Base-by-base conservation (phyloP, 2,329 filamentous ascomycete species). In the Remersonia thermophila region DNA sequence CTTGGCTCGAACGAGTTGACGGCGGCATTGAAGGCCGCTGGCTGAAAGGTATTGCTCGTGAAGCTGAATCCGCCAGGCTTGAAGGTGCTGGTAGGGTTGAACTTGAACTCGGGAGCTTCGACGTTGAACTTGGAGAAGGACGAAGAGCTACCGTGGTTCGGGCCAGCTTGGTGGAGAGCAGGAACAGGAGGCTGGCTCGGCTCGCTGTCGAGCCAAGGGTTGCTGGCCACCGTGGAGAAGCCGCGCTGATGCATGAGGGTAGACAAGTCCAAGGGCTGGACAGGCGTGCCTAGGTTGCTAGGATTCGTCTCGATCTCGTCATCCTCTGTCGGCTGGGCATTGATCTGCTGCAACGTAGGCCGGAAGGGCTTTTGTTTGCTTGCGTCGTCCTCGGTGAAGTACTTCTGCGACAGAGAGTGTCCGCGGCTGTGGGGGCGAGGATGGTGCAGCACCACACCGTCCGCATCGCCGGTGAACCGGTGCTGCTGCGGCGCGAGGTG, bases 91-190 rank as follows among this genome's bases (percentile, higher is more conserved):
- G 55, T 69, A 3, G 71, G 71, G 43, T 74, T 73, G 58, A 89
- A 89, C 49, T 80, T 84, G 65, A 95, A 95, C 51, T 91, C 84
- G 32, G 86, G 82, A 0, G 89, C 89, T 43, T 80, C 75, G 20
- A 93, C 86, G 50, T 96, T 96, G 48, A 96, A 71, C 47, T 79
- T 87, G 1, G 85, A 84, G 30, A 78, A 58, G 0, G 76, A 87
- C 3, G 77, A 66, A 49, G 80, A 83, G 52, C 77, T 80, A 13
- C 66, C 69, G 51, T 86, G 81, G 44, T 70, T 72, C 9, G 65
- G 60, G 12, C 58, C 61, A 30, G 62, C 60, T 20, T 60, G 53
- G 17, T 55, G 48, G 17, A 54, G 50, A 46, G 56, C 58, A 30
- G 55, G 54, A 17, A 59, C 49, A 23, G 20, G 5, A 29, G 55